Evolutionary conservation across 768 basidiomycete genomes (phyloP).

Genomic region (Lactifluus piperatus): DNA sequence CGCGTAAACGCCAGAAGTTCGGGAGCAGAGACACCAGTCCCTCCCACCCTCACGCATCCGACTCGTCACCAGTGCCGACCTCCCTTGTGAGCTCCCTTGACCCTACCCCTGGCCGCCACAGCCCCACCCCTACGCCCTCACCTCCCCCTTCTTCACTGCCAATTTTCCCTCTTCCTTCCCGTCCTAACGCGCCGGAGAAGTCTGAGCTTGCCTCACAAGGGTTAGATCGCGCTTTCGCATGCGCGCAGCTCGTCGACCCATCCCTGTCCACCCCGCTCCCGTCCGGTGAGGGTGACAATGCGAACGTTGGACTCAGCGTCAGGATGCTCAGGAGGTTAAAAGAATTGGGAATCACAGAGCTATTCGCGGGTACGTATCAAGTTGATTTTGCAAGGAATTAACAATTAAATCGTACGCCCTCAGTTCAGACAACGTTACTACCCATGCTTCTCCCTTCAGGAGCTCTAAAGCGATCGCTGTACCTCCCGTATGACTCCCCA

Average conservation of each 20-base stretch:
- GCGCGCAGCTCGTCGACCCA: constrained; percentile 63
- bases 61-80: background rate
- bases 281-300: constrained; percentile 31
- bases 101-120: background rate
- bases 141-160: constrained; percentile 40
- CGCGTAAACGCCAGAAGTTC: constrained; percentile 35
- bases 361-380: constrained; percentile 71
- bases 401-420: background rate
- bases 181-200: constrained; percentile 63
- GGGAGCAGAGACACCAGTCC: background rate
- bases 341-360: constrained; percentile 73
- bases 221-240: constrained; percentile 61
- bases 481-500: constrained; percentile 56
- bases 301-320: constrained; percentile 44
- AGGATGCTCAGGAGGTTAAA: constrained; percentile 53
- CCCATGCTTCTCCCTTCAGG: constrained; percentile 63
- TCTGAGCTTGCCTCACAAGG: constrained; percentile 68
- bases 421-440: constrained; percentile 87
- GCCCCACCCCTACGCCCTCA: constrained; percentile 17
- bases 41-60: background rate
- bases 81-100: constrained; percentile 1
- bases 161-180: constrained; percentile 57
- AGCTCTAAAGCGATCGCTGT: constrained; percentile 38
- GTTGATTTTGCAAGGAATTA: background rate
- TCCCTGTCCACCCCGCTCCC: constrained; percentile 38